Evolutionary conservation across 257 asterid species (phyloP), one percentile per base, ranked within the genome.

Genomic region (Osmanthus fragrans): DNA sequence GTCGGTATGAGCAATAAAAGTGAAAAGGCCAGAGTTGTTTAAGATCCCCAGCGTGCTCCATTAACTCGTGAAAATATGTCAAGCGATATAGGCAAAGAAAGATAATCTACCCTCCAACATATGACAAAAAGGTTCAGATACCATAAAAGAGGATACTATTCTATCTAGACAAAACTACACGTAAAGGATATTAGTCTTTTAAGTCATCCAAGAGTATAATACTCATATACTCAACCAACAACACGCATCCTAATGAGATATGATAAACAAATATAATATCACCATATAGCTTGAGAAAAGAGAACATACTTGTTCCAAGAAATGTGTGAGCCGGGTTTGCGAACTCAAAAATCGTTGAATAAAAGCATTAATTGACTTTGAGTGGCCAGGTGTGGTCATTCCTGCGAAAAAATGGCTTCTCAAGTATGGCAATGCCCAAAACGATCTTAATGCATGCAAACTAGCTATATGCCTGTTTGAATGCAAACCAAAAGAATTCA

Each of bases 351-450:
- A 96, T 76, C 98, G 87, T 81, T 93, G 99, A 86, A 96, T 93
- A 73, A 96, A 96, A 76, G 97, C 92, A 83, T 93, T 96, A 47
- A 96, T 89, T 10, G 98, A 89, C 85, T 93, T 96, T 18, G 99
- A 90, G 76, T 83, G 94, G 81, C 87, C 89, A 34, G 96, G 89
- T 60, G 94, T 84, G 58, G 96, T 92, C 97, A 96, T 82, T 81
- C 98, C 99, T 8, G 99, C 99, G 39, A 92, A 91, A 82, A 90
- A 90, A 81, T 96, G 97, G 93, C 89, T 96, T 84, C 96, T 86
- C 92, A 96, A 85, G 92, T 86, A 93, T 19, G 99, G 97, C 81
- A 96, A 83, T 8, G 99, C 97, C 99, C 99, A 96, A 58, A 93
- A 91, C 29, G 87, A 75, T 60, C 97, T 80, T 73, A 93, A 85